Conservation (phyloP, 2,329 filamentous ascomycete species). For the Xylariaceae sp. region DNA sequence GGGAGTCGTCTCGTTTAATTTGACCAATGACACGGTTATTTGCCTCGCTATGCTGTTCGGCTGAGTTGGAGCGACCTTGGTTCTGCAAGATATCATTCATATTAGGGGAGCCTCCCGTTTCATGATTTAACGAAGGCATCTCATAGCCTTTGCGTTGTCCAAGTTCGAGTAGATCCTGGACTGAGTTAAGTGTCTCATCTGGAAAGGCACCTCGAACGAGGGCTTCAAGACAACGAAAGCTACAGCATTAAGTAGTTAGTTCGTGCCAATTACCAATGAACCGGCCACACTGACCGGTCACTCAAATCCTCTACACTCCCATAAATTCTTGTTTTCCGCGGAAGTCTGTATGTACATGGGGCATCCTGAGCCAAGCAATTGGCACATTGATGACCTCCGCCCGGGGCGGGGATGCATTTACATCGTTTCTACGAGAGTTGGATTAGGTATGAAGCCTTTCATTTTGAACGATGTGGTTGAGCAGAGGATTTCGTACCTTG, state of each 20-base stretch:
- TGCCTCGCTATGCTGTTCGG: no score
- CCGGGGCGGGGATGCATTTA: neutral
- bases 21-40: neutral
- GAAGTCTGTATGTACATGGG: neutral
- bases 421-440: neutral
- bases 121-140: neutral
- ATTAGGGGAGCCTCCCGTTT: neutral
- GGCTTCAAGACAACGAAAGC: neutral
- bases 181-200: neutral
- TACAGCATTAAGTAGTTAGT: neutral
- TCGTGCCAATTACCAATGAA: no score
- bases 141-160: neutral
- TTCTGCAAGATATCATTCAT: neutral
- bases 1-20: neutral
- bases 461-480: neutral
- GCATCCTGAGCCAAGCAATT: neutral
- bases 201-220: neutral
- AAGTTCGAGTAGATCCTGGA: neutral
- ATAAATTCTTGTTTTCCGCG: neutral
- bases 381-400: neutral
- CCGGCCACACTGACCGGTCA: neutral
- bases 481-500: neutral
- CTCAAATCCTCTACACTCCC: neutral
- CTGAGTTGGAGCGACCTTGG: neutral
- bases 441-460: no score